phyloP scores from a whole-genome alignment of 2,329 filamentous ascomycete genomes.

The Clonostachys sp. region DNA sequence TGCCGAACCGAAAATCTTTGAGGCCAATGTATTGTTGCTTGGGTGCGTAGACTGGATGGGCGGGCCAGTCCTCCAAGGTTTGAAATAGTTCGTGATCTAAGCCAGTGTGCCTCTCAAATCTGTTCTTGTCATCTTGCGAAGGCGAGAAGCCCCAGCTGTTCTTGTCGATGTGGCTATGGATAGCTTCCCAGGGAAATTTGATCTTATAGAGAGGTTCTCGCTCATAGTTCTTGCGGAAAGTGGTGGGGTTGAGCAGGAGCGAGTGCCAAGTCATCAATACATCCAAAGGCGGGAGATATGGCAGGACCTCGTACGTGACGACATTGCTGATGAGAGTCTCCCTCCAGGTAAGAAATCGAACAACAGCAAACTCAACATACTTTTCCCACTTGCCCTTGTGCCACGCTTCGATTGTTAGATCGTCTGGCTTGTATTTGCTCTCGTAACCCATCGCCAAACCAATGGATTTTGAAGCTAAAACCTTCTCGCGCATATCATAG shows the following conservation, averaged over 20 bases:
- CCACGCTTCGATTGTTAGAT: neutral
- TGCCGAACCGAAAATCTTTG: no score
- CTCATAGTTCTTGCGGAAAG: conserved; percentile 8
- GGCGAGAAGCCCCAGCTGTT: no score
- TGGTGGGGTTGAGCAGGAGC: conserved; percentile 21
- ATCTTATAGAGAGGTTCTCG: conserved; percentile 5
- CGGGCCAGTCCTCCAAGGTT: no score
- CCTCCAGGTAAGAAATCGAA: neutral
- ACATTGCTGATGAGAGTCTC: no score
- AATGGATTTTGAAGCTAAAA: conserved; percentile 10
- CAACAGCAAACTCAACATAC: neutral
- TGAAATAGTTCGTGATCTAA: no score
- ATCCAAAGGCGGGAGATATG: conserved; percentile 10
- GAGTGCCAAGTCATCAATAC: conserved; percentile 30
- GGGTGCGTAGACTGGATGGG: no score
- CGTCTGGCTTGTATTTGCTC: neutral
- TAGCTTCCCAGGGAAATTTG: conserved; percentile 8
- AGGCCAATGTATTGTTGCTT: no score
- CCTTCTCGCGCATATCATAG: conserved; percentile 36
- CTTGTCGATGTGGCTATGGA: neutral
- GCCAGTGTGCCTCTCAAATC: no score
- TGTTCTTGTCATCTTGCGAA: no score
- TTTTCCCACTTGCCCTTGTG: conserved; percentile 5
- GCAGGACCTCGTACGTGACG: no score
- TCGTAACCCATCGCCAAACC: conserved; percentile 6